Evolutionary conservation across 805 yeast species (phyloP), one percentile per base, ranked within the genome.

Genomic region (Candida sanyiensis): DNA sequence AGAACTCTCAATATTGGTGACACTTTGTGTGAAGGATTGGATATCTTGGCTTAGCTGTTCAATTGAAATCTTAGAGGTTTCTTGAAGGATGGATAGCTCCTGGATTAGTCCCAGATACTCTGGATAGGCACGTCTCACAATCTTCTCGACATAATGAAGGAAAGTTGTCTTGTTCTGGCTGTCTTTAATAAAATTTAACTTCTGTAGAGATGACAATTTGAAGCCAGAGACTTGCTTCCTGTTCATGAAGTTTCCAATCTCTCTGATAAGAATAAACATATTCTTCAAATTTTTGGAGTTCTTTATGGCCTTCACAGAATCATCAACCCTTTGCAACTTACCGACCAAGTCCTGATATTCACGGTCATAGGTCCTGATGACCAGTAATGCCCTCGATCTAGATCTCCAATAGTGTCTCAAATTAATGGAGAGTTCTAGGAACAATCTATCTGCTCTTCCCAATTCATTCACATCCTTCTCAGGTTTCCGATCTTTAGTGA

Each of bases 241-340:
- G 55, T 83, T 83, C 93, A 83, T 83, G 49, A 74, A 82, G 50
- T 83, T 83, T 45, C 93, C 94, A 40, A 83, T 75, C 11, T 79
- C 77, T 47, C 80, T 73, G 44, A 83, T 80, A 30, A 83, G 73
- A 45, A 73, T 77, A 43, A 83, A 70, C 3, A 83, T 72, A 38
- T 69, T 67, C 45, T 75, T 69, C 51, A 83, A 68, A 27, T 75
- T 69, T 13, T 64, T 50, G 0, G 87, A 80, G 11, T 65, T 61
- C 37, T 64, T 67, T 18, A 83, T 63, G 21, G 71, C 66, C 22
- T 67, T 73, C 17, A 79, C 69, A 0, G 83, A 81, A 34, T 67
- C 72, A 50, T 82, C 88, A 28, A 83, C 62, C 10, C 69, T 56
- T 40, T 73, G 68, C 48, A 83, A 59, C 49, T 80, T 80, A 30